A percentile compares a stretch with the other conserved stretches of the same genome.
These are phyloP conservation scores for Deakozyma indianensis DNA, from an alignment of 805 yeast genomes.

Conservation along the genomic window DNA sequence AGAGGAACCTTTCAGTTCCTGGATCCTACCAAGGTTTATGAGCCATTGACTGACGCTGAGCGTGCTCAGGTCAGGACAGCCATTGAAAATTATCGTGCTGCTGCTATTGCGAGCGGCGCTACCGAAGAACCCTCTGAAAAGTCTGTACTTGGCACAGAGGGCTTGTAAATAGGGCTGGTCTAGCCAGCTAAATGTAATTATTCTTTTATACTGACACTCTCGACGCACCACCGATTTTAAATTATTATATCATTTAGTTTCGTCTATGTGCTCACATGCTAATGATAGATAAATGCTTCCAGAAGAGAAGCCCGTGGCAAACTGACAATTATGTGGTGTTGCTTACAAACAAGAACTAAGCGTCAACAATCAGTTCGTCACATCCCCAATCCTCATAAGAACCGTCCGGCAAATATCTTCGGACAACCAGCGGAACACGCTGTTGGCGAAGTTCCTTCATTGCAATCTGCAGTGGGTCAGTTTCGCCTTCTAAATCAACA, in stretches of 20 bases:
- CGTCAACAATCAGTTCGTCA: slow-evolving; percentile 89
- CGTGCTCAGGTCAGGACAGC: slow-evolving; percentile 24
- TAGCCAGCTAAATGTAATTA: not conserved
- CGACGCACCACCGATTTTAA: no score
- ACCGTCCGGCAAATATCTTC: slow-evolving; percentile 95
- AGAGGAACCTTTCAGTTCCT: slow-evolving; percentile 78
- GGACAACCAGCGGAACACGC: slow-evolving; percentile 86
- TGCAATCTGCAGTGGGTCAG: slow-evolving; percentile 96
- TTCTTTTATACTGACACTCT: no score
- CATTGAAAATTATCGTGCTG: not conserved
- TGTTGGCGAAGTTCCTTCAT: slow-evolving; percentile 91
- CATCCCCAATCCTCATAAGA: slow-evolving; percentile 98
- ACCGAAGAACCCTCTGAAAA: slow-evolving; percentile 4
- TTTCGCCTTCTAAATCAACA: slow-evolving; percentile 97
- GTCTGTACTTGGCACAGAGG: slow-evolving; percentile 7
- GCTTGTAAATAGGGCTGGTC: slow-evolving; percentile 6
- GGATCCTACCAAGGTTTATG: slow-evolving; percentile 66
- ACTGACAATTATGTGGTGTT: no score
- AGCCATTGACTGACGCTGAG: slow-evolving; percentile 53
- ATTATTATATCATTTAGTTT: no score
- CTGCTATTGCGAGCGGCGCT: not conserved
- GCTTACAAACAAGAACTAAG: no score
- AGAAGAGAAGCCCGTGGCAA: no score
- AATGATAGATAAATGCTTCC: no score
- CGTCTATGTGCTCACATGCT: no score